A percentile compares a stretch with the other conserved stretches of the same genome.
Evolutionary conservation across 148 eudicot genomes (phyloP).

Genomic region (Rhododendron griersonianum): DNA sequence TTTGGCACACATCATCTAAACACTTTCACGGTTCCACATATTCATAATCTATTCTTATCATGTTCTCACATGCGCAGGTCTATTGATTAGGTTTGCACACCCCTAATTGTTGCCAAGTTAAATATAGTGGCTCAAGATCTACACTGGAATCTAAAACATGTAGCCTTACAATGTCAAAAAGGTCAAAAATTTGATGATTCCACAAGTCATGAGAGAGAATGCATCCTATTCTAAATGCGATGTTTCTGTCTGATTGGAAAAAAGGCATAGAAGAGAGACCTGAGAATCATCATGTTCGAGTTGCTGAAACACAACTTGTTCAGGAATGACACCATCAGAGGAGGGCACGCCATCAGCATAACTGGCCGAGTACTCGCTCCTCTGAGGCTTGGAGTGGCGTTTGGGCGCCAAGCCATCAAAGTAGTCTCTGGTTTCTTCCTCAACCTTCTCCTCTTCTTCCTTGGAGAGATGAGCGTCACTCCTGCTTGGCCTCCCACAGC

Average conservation of each 20-base stretch:
- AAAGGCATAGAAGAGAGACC: slow-evolving; percentile 12
- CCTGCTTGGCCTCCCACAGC: slow-evolving; percentile 51
- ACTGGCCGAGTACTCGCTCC: slow-evolving; percentile 58
- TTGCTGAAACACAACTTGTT: slow-evolving; percentile 48
- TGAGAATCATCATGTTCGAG: slow-evolving; percentile 47
- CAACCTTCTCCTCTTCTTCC: slow-evolving; percentile 62
- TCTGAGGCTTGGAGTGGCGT: slow-evolving; percentile 83
- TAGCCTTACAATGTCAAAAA: too few relatives aligned
- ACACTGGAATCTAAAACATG: too few relatives aligned
- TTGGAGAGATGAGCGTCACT: slow-evolving; percentile 62
- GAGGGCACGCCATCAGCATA: slow-evolving; percentile 49
- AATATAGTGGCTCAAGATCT: too few relatives aligned
- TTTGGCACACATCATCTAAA: too few relatives aligned
- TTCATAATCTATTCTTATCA: too few relatives aligned
- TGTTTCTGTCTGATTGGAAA: neutral
- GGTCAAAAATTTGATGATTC: too few relatives aligned
- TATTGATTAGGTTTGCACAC: too few relatives aligned
- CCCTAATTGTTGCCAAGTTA: too few relatives aligned
- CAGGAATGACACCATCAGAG: slow-evolving; percentile 47
- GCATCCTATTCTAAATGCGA: neutral
- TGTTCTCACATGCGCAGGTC: too few relatives aligned
- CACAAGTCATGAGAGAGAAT: neutral
- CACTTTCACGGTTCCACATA: too few relatives aligned
- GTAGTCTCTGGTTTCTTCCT: slow-evolving; percentile 51
- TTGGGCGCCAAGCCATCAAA: slow-evolving; percentile 69